These are phyloP conservation scores for Sisymbrium altissimum DNA, from an alignment of 345 rosid genomes.

Conservation along the genomic window DNA sequence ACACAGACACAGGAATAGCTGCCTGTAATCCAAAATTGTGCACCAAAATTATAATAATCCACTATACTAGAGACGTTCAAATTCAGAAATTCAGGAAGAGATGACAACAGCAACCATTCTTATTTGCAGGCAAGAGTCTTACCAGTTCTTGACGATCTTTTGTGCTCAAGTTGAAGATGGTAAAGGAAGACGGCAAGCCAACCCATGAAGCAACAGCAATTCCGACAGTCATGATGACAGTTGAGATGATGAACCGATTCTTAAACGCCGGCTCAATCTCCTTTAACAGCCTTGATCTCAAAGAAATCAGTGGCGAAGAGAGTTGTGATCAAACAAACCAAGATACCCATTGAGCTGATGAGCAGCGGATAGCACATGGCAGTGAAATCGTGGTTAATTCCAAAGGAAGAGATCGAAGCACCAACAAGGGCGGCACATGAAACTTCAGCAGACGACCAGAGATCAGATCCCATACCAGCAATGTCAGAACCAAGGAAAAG, in stretches of 20 bases:
- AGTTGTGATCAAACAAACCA: conserved; percentile 70
- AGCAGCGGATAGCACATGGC: conserved; percentile 60
- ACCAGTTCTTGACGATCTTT: conserved; percentile 68
- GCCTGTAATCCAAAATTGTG: conserved; percentile 43
- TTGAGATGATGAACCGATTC: conserved; percentile 68
- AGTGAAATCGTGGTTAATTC: conserved; percentile 63
- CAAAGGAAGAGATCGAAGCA: no score
- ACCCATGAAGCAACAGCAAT: conserved; percentile 57
- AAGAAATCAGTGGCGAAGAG: conserved; percentile 66
- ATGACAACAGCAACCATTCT: not conserved
- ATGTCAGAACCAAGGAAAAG: no score
- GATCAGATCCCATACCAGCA: conserved; percentile 85
- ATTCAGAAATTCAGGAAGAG: not conserved
- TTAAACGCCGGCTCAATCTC: conserved; percentile 65
- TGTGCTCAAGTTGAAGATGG: conserved; percentile 64
- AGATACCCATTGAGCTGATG: conserved; percentile 58
- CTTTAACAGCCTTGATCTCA: conserved; percentile 61
- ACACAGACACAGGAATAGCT: conserved; percentile 63
- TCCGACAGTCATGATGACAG: conserved; percentile 60
- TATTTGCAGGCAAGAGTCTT: not conserved
- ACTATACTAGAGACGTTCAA: not conserved
- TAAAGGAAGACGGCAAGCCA: conserved; percentile 51
- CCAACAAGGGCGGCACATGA: conserved; percentile 77
- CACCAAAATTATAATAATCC: not conserved
- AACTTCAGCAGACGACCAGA: conserved; percentile 69